Conservation (phyloP, 257 asterid species). For the Nyctanthes arbortristis region DNA sequence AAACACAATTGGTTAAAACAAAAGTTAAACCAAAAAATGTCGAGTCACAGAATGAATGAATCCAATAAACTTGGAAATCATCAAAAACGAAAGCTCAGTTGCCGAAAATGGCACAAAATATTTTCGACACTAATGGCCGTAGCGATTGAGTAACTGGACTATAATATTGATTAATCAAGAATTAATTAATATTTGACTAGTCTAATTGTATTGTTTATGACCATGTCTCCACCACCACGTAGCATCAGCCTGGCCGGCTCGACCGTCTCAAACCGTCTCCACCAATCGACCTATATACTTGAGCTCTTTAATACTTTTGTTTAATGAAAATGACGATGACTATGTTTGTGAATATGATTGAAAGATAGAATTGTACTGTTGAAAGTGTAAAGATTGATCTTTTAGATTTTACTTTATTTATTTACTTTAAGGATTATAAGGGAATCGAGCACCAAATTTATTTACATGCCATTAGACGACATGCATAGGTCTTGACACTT, state of each 20-base stretch:
- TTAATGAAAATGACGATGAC: not conserved
- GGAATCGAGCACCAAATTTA: too few species aligned
- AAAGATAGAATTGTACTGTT: too few species aligned
- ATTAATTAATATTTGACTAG: not conserved
- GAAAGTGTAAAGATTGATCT: too few species aligned
- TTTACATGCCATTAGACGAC: too few species aligned
- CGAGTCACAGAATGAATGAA: not conserved
- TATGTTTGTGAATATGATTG: not conserved
- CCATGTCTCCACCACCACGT: not conserved
- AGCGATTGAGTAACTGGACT: not conserved
- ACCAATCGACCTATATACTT: not conserved
- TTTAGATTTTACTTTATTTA: too few species aligned
- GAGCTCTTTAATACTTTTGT: not conserved
- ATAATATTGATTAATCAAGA: not conserved
- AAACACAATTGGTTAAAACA: not conserved
- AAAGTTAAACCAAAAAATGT: slow-evolving; percentile 1
- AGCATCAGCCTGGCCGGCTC: slow-evolving; percentile 3
- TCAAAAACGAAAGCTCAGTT: not conserved
- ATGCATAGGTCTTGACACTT: too few species aligned
- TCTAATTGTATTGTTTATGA: not conserved
- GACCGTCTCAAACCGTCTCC: slow-evolving; percentile 5
- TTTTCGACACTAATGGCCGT: not conserved
- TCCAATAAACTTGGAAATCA: slow-evolving; percentile 2
- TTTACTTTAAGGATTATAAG: too few species aligned
- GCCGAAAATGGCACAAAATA: not conserved